A percentile compares a stretch with the other conserved stretches of the same genome.
Conservation (phyloP, 768 basidiomycete species). For the Lentinula edodes region DNA sequence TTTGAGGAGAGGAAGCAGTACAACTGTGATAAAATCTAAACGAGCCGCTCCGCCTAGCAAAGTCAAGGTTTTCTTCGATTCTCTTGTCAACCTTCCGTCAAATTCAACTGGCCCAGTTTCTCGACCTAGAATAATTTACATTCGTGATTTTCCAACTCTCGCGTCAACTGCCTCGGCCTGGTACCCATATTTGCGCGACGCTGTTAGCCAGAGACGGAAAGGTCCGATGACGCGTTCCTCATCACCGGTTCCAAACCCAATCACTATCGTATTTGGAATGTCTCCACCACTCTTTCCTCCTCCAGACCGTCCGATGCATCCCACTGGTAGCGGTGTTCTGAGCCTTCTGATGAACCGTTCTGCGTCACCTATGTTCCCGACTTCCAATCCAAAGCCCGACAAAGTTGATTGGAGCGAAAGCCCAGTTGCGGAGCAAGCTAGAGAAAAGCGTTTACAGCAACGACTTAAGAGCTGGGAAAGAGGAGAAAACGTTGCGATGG, state of each 20-base stretch:
- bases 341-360: slow-evolving; percentile 42
- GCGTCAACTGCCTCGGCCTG: slow-evolving; percentile 67
- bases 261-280: slow-evolving; percentile 84
- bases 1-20: slow-evolving; percentile 29
- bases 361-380: slow-evolving; percentile 22
- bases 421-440: slow-evolving; percentile 54
- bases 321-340: slow-evolving; percentile 30
- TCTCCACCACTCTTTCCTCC: slow-evolving; percentile 69
- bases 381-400: slow-evolving; percentile 26
- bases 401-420: slow-evolving; percentile 63
- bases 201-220: slow-evolving; percentile 72
- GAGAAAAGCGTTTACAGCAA: slow-evolving; percentile 68
- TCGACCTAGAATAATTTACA: slow-evolving; percentile 72
- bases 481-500: slow-evolving; percentile 49
- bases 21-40: slow-evolving; percentile 36
- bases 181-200: slow-evolving; percentile 76
- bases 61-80: slow-evolving; percentile 69
- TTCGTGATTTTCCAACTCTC: slow-evolving; percentile 78
- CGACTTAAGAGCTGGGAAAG: slow-evolving; percentile 74
- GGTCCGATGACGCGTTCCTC: slow-evolving; percentile 55
- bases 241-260: slow-evolving; percentile 62
- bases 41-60: slow-evolving; percentile 46
- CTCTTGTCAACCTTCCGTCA: slow-evolving; percentile 60
- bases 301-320: slow-evolving; percentile 16
- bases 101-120: slow-evolving; percentile 19